Conservation (phyloP, 73 alveolate species). For the Blepharisma japonicum region DNA sequence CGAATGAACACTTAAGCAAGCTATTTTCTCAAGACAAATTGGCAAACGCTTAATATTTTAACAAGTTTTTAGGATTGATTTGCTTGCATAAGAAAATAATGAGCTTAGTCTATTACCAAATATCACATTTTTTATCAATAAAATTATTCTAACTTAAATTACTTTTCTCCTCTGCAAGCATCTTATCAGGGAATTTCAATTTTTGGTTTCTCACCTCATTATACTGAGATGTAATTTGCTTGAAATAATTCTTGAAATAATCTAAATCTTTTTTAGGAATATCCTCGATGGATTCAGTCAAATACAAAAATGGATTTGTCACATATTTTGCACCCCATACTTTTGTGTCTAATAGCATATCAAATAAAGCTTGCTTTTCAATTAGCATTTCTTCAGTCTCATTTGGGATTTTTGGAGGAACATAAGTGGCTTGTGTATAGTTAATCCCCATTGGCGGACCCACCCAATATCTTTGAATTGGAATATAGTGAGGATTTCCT, state of each 20-base stretch:
- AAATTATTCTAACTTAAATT: too few relatives aligned
- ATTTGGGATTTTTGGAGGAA: conserved; percentile 68
- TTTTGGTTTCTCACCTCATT: not conserved
- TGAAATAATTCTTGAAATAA: conserved; percentile 56
- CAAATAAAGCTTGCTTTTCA: conserved; percentile 82
- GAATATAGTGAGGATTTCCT: conserved; percentile 80
- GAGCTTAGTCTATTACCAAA: too few relatives aligned
- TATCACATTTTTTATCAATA: too few relatives aligned
- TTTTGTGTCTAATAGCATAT: conserved; percentile 75
- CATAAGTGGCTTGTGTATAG: conserved; percentile 73
- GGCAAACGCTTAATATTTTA: too few relatives aligned
- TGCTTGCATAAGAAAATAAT: too few relatives aligned
- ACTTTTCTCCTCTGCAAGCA: too few relatives aligned
- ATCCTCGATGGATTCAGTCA: conserved; percentile 63
- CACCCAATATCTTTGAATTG: conserved; percentile 81
- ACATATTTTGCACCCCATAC: conserved; percentile 85
- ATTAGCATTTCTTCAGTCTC: conserved; percentile 87
- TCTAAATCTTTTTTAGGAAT: conserved; percentile 46
- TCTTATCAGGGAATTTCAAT: not conserved
- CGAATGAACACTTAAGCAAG: not conserved
- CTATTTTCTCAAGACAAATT: not conserved
- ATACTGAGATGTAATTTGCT: conserved; percentile 6
- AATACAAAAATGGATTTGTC: conserved; percentile 81
- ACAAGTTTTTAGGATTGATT: too few relatives aligned
- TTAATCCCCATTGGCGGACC: conserved; percentile 91